These are phyloP conservation scores for Guyanaporus albipodus DNA, from an alignment of 768 basidiomycete species.

Conservation along the genomic window DNA sequence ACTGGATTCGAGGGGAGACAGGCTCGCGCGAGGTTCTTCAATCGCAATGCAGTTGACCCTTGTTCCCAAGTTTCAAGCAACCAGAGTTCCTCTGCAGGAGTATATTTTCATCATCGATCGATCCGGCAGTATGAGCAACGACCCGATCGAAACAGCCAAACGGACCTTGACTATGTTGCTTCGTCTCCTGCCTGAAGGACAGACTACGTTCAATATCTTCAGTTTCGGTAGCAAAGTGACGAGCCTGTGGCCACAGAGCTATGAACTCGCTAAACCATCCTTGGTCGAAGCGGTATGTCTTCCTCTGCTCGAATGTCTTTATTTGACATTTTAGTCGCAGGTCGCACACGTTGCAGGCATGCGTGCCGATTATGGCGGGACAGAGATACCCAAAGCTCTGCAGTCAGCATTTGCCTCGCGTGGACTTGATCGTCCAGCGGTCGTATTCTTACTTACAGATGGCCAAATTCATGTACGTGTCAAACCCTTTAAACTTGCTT, in stretches of 20 bases:
- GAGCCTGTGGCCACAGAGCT: conserved; percentile 37
- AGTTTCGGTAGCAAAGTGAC: conserved; percentile 40
- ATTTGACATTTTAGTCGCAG: conserved; percentile 28
- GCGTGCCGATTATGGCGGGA: conserved; percentile 46
- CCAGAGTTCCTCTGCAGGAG: conserved; percentile 44
- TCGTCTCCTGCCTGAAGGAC: conserved; percentile 40
- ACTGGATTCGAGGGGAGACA: conserved; percentile 15
- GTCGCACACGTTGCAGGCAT: conserved; percentile 38
- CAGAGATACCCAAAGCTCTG: conserved; percentile 46
- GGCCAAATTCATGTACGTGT: conserved; percentile 38
- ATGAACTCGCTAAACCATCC: conserved; percentile 26
- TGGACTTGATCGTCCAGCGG: conserved; percentile 36
- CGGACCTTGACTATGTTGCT: conserved; percentile 45
- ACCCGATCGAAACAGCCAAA: conserved; percentile 46
- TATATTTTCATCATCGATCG: conserved; percentile 61
- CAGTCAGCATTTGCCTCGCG: conserved; percentile 35
- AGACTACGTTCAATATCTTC: conserved; percentile 54
- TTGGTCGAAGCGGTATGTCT: conserved; percentile 36
- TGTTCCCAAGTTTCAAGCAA: conserved; percentile 49
- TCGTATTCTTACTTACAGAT: conserved; percentile 57
- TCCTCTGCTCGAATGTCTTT: neutral
- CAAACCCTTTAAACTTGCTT: neutral
- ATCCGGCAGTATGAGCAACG: conserved; percentile 48
- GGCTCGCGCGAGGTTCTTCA: conserved; percentile 18
- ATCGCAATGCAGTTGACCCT: conserved; percentile 52